Evolutionary conservation across 257 asterid genomes (phyloP).

Genomic region (Euphrasia confusa): DNA sequence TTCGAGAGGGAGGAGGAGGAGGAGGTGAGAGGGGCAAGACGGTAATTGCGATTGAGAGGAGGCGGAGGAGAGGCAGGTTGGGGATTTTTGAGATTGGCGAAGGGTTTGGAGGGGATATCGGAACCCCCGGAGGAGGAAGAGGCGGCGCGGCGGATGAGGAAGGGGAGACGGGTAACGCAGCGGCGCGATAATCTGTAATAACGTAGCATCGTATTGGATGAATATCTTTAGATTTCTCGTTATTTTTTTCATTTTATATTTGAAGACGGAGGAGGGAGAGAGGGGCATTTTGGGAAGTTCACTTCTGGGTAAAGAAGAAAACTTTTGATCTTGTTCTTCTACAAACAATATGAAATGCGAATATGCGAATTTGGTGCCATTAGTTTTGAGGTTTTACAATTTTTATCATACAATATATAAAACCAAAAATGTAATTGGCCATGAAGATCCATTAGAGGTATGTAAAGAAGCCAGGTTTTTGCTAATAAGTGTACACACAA

Average conservation of each 20-base stretch:
- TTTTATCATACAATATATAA: too few relatives aligned
- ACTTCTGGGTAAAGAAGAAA: too few relatives aligned
- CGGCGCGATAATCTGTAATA: conserved; percentile 27
- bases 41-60: conserved; percentile 29
- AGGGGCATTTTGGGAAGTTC: not conserved
- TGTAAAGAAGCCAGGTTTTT: too few relatives aligned
- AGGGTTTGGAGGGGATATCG: conserved; percentile 24
- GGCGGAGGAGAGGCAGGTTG: conserved; percentile 31
- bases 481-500: too few relatives aligned
- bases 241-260: not conserved
- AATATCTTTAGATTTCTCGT: not conserved
- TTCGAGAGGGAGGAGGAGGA: conserved; percentile 24
- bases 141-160: conserved; percentile 34
- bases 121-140: conserved; percentile 27
- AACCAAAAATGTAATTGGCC: too few relatives aligned
- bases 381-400: too few relatives aligned
- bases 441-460: too few relatives aligned
- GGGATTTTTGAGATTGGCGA: conserved; percentile 26
- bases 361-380: too few relatives aligned
- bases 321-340: too few relatives aligned
- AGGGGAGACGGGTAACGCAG: conserved; percentile 28
- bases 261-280: too few relatives aligned
- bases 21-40: conserved; percentile 23
- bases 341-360: too few relatives aligned
- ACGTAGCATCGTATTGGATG: conserved; percentile 22